Evolutionary conservation across 306 rosid genomes (phyloP).

Genomic region (Fragaria nilgerrensis): DNA sequence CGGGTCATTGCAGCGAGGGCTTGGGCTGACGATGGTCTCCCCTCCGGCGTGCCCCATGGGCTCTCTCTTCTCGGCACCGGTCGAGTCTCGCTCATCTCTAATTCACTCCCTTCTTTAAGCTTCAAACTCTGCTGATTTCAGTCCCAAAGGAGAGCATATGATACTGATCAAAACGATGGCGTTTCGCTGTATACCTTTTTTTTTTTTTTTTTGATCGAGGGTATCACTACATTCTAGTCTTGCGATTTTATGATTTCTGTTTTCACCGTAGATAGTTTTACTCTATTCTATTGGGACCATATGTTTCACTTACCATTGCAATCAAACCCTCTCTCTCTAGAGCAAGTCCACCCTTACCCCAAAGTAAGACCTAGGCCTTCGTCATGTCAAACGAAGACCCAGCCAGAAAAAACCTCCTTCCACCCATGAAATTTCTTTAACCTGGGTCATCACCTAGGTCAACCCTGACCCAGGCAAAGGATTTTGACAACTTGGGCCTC

Average conservation of each 20-base stretch:
- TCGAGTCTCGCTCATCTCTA: conserved; percentile 56
- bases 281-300: neutral
- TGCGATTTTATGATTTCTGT: neutral
- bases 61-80: conserved; percentile 93
- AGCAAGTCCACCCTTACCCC: too few relatives aligned
- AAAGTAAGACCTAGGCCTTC: too few relatives aligned
- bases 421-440: too few relatives aligned
- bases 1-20: conserved; percentile 92
- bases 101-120: neutral
- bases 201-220: too few relatives aligned
- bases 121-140: neutral
- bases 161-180: neutral
- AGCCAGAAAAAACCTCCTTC: too few relatives aligned
- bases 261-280: neutral
- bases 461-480: too few relatives aligned
- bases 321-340: neutral
- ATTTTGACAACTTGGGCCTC: too few relatives aligned
- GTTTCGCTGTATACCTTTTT: neutral
- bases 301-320: neutral
- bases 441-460: too few relatives aligned
- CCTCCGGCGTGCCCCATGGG: conserved; percentile 88
- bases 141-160: neutral
- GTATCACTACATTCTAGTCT: neutral
- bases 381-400: too few relatives aligned
- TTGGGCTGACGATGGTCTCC: conserved; percentile 73